Evolutionary conservation across 192 early-diverging fungal genomes (phyloP), one percentile per base, ranked within the genome.

Genomic region (Radiomyces spectabilis): DNA sequence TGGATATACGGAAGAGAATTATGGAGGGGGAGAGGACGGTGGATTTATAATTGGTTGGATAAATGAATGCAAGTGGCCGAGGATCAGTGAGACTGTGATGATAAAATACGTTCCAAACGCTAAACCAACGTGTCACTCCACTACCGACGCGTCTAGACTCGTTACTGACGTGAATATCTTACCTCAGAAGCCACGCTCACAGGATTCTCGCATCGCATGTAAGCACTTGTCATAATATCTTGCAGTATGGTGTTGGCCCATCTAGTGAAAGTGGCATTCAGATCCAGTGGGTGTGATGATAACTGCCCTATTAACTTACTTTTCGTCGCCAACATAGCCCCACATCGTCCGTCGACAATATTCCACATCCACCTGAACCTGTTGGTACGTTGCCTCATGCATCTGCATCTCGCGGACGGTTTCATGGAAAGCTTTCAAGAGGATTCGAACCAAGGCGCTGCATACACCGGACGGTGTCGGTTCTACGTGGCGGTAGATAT

Each of bases 301-400:
- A 6, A 53, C 25, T 18, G 19, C n/a, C 21, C 25, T 15, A 29
- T 4, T 34, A 1, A 8, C 57, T 42, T 67, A 67, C 65, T 61
- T 59, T 39, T 79, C 77, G 2, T 73, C 71, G 4, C 65, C 57
- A 19, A 63, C 58, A 51, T 73, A 71, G 21, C 62, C 55, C 71
- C 75, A 76, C 19, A 79, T 56, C 57, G 59, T 57, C 47, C 72
- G 51, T 47, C 75, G 49, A 22, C 72, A 47, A 64, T 71, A 77
- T 52, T 86, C 85, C 0, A 72, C 72, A 70, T 90, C 87, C 1
- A 85, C 47, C 60, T 87, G 87, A 12, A 86, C 51, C 59, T 83
- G 79, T 51, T 82, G 77, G 52, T 84, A 85, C 13, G 71, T 74
- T 13, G 41, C 49, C 9, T 67, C 57, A 15, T 65, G 57, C 16